phyloP scores from a whole-genome alignment of 192 early-diverging fungal species.

The Coemansia asiatica region DNA sequence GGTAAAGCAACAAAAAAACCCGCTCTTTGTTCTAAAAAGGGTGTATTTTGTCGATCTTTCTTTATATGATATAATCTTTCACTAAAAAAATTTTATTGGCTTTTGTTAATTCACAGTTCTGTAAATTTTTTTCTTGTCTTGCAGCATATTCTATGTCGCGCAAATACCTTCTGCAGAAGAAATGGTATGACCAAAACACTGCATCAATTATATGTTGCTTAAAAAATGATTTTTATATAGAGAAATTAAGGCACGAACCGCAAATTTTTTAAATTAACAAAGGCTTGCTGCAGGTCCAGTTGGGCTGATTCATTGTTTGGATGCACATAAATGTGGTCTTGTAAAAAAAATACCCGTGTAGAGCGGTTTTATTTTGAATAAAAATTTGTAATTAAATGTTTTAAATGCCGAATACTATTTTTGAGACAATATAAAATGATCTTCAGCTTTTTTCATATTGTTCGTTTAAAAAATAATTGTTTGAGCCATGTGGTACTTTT shows the following conservation, averaged over 20 bases:
- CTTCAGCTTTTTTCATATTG: not conserved
- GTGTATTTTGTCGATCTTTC: not conserved
- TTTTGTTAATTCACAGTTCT: not conserved
- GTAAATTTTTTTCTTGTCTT: not conserved
- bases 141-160: not conserved
- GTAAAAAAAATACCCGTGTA: not conserved
- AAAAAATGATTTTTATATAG: not conserved
- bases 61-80: not conserved
- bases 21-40: not conserved
- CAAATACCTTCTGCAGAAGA: not conserved
- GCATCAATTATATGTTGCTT: not conserved
- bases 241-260: not conserved
- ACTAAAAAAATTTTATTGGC: not conserved
- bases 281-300: not conserved
- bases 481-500: too few relatives aligned
- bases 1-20: not conserved
- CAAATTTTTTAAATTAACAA: not conserved
- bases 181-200: not conserved
- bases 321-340: not conserved
- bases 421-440: not conserved
- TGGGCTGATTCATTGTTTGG: not conserved
- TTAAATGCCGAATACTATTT: not conserved
- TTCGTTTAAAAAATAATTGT: not conserved
- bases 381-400: not conserved
- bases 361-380: not conserved